Base-by-base conservation (phyloP, 768 basidiomycete genomes). In the Plicaturopsis crispa region DNA sequence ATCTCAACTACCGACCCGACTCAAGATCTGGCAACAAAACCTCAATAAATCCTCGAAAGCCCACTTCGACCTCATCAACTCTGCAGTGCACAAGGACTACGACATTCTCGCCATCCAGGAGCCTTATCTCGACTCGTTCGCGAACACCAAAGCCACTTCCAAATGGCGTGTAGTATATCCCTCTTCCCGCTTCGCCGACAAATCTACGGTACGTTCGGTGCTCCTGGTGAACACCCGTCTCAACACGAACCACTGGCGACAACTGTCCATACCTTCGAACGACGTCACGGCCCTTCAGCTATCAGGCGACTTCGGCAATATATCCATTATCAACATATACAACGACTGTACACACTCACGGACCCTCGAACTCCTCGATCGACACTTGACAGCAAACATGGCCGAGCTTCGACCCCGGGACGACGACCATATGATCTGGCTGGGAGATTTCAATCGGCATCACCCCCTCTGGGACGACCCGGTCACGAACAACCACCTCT, bases 371-470 rank as follows among this genome's bases (percentile, higher is more conserved):
- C 14, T 4, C 16, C 24, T 40, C 3, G 39, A 40, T 4, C 13
- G 4, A 13, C 24, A 33, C 21, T 5, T 26, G 7, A 2, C 16
- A 8, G 11, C 12, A 6, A 33, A 6, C 14, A 28, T 13, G 10
- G 20, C 20, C 16, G 22, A n/a, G 10, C 8, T 17, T 5, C 11
- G 26, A 11, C 26, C 36, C 1, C 2, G 16, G 6, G 38, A 41
- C 11, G 17, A 21, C 7, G 24, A 43, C 14, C 40, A 54, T 19
- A 19, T 56, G 5, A 40, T 65, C 3, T 67, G 62, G 66, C 26
- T 47, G 0, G 60, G 69, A 0, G 59, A 69, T 46, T 69, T 67
- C 52, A 68, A 69, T 40, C 33, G 55, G 13, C 66, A 70, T 41
- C 61, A 68, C 48, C 60, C 56, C 0, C 17, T 60, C 6, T 70